Base-by-base conservation (phyloP, 1,284 basidiomycete genomes). In the Thecaphora thlaspeos region DNA sequence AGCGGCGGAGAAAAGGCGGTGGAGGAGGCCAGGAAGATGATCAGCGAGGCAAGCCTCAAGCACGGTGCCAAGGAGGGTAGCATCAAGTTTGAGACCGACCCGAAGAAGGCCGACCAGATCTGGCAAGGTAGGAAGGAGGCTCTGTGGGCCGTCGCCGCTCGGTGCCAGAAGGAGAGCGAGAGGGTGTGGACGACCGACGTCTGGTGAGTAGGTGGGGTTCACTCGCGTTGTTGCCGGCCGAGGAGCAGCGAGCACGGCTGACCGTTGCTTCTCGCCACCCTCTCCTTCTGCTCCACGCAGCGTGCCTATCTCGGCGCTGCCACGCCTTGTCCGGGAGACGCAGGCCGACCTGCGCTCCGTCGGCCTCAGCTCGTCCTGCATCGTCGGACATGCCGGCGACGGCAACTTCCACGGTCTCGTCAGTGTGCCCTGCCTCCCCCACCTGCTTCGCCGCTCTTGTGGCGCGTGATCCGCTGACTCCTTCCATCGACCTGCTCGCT, bases 101-200 rank as follows among this genome's bases (percentile, higher is more conserved):
- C 87, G 18, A 79, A 84, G 44, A 88, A 91, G 65, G 89, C 89
- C 0, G 82, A 82, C 2, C 85, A 86, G 46, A 79, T 96, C 10
- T 96, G 92, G 92, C 80, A 83, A 44, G 89, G 90, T 51, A 78
- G 93, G 41, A 96, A 95, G 82, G 88, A 88, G 46, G 89, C 88
- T 9, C 81, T 87, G 37, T 90, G 86, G 81, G 82, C 84, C 10
- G 84, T 86, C 1, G 47, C 56, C 4, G 51, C 55, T 15, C 70
- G 90, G 69, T 85, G 86, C 46, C 76, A 88, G 34, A 78, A 84
- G n/a, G 84, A 85, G 8, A 86, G 85, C 5, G 79, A 82, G 1
- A 83, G 81, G 51, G 87, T 85, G 1, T 90, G 88, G 87, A 82
- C 85, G 18, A 93, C 91, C 17, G 91, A 93, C 79, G 49, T 68